These are phyloP conservation scores for Geoglossum cookeanum DNA, from an alignment of 2,329 filamentous ascomycete species.

Conservation along the genomic window DNA sequence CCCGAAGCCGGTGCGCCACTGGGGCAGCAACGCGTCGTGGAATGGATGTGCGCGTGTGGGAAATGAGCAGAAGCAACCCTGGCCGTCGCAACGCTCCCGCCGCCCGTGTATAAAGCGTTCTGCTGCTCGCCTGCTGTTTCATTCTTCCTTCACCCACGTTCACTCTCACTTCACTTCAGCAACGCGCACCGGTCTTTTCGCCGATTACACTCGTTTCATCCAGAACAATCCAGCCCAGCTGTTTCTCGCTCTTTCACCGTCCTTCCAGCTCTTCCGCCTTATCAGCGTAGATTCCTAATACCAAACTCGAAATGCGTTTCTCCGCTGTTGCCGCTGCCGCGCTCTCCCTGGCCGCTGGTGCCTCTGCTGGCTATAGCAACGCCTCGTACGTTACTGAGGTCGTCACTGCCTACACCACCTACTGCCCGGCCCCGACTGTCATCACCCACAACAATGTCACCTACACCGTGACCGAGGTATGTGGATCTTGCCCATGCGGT, in stretches of 20 bases:
- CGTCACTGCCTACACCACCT: constrained; percentile 48
- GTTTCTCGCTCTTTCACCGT: neutral
- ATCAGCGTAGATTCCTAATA: constrained; percentile 2
- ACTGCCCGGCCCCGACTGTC: constrained; percentile 48
- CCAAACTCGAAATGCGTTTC: constrained; percentile 26
- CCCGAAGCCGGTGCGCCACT: no score
- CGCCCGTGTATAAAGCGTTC: neutral
- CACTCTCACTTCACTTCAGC: neutral
- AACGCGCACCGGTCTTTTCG: neutral
- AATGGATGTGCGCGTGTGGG: no score
- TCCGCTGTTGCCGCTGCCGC: constrained; percentile 21
- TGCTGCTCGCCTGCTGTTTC: neutral
- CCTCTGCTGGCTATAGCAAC: constrained; percentile 14
- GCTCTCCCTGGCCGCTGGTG: constrained; percentile 21
- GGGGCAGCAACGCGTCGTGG: no score
- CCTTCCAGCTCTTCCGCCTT: neutral
- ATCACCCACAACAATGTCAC: constrained; percentile 45
- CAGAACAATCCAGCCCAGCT: neutral
- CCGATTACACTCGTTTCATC: constrained; percentile 2
- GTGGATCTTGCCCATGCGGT: neutral
- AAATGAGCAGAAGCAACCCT: no score
- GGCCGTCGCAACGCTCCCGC: no score
- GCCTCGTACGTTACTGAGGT: constrained; percentile 41
- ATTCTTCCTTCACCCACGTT: neutral
- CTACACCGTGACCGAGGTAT: constrained; percentile 48